Percentiles rank a stretch among this genome's conserved stretches.
phyloP scores from a whole-genome alignment of 2,329 filamentous ascomycete genomes.

The Fusarium pininemorale region DNA sequence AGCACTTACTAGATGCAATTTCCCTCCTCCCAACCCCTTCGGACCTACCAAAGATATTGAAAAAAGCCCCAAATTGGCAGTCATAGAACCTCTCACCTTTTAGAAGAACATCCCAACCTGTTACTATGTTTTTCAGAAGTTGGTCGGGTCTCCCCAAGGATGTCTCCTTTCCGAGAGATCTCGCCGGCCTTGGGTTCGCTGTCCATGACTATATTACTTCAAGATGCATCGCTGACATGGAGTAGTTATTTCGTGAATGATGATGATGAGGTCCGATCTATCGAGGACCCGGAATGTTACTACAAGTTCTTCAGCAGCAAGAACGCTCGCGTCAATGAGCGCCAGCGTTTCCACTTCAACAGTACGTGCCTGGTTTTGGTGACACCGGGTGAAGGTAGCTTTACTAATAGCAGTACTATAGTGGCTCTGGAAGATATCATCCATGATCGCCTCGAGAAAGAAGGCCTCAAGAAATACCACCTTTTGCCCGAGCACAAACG shows the following conservation, averaged over 20 bases:
- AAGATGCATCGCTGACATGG: not conserved
- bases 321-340: conserved; percentile 79
- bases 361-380: conserved; percentile 57
- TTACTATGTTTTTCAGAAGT: conserved; percentile 75
- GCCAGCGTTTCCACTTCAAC: conserved; percentile 79
- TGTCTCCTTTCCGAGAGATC: conserved; percentile 68
- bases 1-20: not conserved
- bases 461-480: conserved; percentile 67
- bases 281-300: conserved; percentile 71
- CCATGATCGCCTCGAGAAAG: conserved; percentile 65
- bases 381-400: not conserved
- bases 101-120: not conserved
- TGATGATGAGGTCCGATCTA: conserved; percentile 77
- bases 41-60: not conserved
- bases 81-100: not conserved
- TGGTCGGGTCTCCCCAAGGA: conserved; percentile 77
- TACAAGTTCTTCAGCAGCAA: conserved; percentile 80
- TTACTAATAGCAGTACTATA: conserved; percentile 47
- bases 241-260: conserved; percentile 81
- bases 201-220: not conserved
- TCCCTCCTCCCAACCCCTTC: not conserved
- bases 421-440: conserved; percentile 71
- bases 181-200: conserved; percentile 75
- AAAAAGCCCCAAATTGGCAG: not conserved
- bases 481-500: conserved; percentile 59